Conservation (phyloP, 1,284 basidiomycete species). For the Pseudozyma tsukubaensis region DNA sequence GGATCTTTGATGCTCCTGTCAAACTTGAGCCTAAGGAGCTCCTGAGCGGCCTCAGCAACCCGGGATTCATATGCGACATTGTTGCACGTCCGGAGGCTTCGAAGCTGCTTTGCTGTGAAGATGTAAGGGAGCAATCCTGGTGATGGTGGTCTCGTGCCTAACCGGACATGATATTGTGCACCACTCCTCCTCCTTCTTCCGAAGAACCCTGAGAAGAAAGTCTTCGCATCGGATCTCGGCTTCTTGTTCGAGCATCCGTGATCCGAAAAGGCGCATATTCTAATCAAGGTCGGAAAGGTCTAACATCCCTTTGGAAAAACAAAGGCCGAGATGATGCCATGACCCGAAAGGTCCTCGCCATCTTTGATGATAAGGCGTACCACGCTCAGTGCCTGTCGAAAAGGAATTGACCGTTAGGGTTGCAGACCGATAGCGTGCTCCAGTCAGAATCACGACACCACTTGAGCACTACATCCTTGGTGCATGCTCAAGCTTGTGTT, state of each 20-base stretch:
- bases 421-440: slow-evolving; percentile 22
- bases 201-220: slow-evolving; percentile 34
- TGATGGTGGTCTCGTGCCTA: neutral
- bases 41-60: slow-evolving; percentile 1
- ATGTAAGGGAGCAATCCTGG: too few relatives aligned
- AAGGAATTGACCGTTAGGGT: slow-evolving; percentile 14
- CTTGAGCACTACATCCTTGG: neutral
- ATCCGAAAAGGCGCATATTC: neutral
- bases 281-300: neutral
- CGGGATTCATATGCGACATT: too few relatives aligned
- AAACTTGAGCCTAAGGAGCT: neutral
- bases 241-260: neutral
- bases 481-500: neutral
- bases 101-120: too few relatives aligned
- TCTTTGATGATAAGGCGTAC: slow-evolving; percentile 24
- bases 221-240: slow-evolving; percentile 34
- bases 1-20: neutral
- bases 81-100: too few relatives aligned
- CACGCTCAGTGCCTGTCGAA: neutral
- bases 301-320: neutral
- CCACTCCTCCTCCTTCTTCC: neutral
- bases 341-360: slow-evolving; percentile 42
- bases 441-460: slow-evolving; percentile 8
- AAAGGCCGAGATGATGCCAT: slow-evolving; percentile 29
- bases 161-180: neutral